Base-by-base conservation (phyloP, 352 stramenopile species). In the Globisporangium solare region DNA sequence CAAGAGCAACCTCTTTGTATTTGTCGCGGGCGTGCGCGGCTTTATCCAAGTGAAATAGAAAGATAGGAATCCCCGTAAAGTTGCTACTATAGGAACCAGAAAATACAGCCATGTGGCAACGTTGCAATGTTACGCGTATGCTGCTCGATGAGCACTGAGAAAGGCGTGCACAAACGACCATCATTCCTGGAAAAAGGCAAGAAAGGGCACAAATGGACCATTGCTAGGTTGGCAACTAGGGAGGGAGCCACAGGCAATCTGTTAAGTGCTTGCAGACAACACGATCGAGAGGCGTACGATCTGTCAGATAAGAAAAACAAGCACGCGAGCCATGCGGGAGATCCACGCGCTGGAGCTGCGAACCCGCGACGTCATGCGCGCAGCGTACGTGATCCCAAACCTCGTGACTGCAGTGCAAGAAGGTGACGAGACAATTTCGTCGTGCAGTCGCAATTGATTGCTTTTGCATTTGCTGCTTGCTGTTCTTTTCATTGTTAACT, bases 41-140 rank as follows among this genome's bases (percentile, higher is more conserved):
- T 94, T 92, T 55, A 75, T 94, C 35, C 80, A 92, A 61, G 76
- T 94, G 45, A 89, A 86, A 60, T 94, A 79, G 54, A n/a, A n/a
- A n/a, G n/a, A n/a, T n/a, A n/a, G n/a, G n/a, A n/a, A n/a, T n/a
- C n/a, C n/a, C n/a, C n/a, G n/a, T n/a, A n/a, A n/a, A n/a, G n/a
- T n/a, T n/a, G n/a, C n/a, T n/a, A n/a, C n/a, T n/a, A n/a, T n/a
- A n/a, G n/a, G n/a, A n/a, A n/a, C n/a, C n/a, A 27, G 24, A 27
- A 27, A 27, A 27, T 27, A 5, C 5, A 27, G 24, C 24, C 24
- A 27, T 27, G 2, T 27, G 24, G 5, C 24, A 27, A n/a, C n/a
- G n/a, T n/a, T n/a, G n/a, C 24, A 27, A 27, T 27, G 24, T 27
- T 5, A 5, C 24, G 24, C 5, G 24, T 27, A 27, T 27, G 24